Percentiles rank a stretch among this genome's conserved stretches.
Evolutionary conservation across 2,329 filamentous ascomycete genomes (phyloP).

Genomic region (Ramularia endophylla): DNA sequence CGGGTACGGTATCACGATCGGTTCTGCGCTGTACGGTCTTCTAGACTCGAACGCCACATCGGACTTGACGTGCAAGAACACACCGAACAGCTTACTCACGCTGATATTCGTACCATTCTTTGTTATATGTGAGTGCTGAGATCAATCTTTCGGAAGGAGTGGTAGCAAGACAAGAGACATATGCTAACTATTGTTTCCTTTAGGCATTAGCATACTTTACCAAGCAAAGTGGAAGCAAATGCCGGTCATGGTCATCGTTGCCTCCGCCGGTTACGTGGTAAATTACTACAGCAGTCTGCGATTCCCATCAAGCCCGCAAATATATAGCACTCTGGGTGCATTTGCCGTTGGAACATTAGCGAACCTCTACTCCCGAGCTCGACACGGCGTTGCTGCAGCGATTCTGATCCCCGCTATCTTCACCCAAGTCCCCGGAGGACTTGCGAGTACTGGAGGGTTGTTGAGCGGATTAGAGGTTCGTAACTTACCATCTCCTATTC

Average conservation of each 20-base stretch:
- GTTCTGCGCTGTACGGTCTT: conserved; percentile 42
- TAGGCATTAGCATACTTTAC: conserved; percentile 63
- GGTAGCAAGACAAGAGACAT: too few relatives aligned
- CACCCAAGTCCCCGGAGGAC: conserved; percentile 22
- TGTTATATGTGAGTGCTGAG: conserved; percentile 56
- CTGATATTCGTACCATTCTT: conserved; percentile 71
- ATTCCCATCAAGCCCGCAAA: conserved; percentile 64
- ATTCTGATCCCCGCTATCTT: conserved; percentile 85
- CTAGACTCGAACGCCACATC: conserved; percentile 43
- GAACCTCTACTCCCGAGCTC: conserved; percentile 61
- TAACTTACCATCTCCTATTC: conserved; percentile 27
- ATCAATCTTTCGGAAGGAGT: too few relatives aligned
- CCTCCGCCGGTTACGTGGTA: conserved; percentile 65
- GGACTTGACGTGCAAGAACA: conserved; percentile 37
- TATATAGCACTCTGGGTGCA: conserved; percentile 71
- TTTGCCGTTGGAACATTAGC: conserved; percentile 69
- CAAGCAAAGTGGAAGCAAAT: conserved; percentile 74
- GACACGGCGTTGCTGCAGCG: conserved; percentile 74
- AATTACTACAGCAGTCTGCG: conserved; percentile 64
- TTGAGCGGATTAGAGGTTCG: conserved; percentile 46
- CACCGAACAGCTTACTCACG: conserved; percentile 48
- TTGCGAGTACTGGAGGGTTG: conserved; percentile 8
- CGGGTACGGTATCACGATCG: conserved; percentile 47
- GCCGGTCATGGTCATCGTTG: conserved; percentile 68
- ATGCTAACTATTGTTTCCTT: too few relatives aligned